phyloP scores from a whole-genome alignment of 192 early-diverging fungal species.

The Coemansia sp. region DNA sequence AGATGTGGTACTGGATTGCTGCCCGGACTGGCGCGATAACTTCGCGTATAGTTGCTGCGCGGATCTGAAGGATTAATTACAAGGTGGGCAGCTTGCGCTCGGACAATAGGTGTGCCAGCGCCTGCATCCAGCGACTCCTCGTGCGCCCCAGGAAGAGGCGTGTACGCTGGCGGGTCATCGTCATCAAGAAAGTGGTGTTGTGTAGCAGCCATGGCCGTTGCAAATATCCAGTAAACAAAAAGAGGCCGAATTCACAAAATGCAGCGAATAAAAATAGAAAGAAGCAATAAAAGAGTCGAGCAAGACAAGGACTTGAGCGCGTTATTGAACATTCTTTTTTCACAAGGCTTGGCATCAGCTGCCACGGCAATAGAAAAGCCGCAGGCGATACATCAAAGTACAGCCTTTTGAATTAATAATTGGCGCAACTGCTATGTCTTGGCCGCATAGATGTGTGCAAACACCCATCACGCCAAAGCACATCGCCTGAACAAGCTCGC shows the following conservation, averaged over 20 bases:
- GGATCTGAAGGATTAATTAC: slow-evolving; percentile 50
- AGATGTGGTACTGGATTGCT: slow-evolving; percentile 13
- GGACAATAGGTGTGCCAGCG: slow-evolving; percentile 48
- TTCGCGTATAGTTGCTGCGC: slow-evolving; percentile 38
- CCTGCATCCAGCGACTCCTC: slow-evolving; percentile 49
- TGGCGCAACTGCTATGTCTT: background rate
- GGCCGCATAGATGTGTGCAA: background rate
- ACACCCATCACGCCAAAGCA: background rate
- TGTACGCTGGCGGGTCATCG: slow-evolving; percentile 39
- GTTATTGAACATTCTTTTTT: background rate
- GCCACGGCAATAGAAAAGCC: too few relatives aligned
- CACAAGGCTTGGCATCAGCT: slow-evolving; percentile 2
- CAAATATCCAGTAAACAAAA: background rate
- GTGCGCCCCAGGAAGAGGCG: slow-evolving; percentile 38
- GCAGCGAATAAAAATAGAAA: slow-evolving; percentile 4
- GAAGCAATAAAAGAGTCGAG: background rate
- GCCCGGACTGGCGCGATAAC: slow-evolving; percentile 10
- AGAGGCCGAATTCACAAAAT: background rate
- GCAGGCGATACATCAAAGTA: too few relatives aligned
- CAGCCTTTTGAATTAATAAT: background rate
- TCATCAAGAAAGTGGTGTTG: slow-evolving; percentile 8
- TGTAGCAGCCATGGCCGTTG: background rate
- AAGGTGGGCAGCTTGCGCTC: slow-evolving; percentile 31
- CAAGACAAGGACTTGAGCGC: background rate
- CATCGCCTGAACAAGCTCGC: background rate